These are phyloP conservation scores for Podosphaera xanthii DNA, from an alignment of 2,329 filamentous ascomycete species.

Conservation along the genomic window DNA sequence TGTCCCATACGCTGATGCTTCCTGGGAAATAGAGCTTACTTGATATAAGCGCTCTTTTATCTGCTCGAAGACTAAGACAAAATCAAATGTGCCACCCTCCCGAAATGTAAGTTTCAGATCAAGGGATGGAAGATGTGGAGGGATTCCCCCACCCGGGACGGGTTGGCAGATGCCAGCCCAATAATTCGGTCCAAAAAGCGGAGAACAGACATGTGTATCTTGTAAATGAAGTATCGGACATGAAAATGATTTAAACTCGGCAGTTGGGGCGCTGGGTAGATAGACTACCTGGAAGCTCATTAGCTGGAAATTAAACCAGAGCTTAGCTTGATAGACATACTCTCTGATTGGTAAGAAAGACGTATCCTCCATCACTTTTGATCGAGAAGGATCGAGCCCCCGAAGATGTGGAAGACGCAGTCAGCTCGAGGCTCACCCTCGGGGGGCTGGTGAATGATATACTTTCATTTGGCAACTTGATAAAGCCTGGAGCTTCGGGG, in stretches of 20 bases:
- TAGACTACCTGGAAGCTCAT: slow-evolving; percentile 49
- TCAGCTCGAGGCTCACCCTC: slow-evolving; percentile 54
- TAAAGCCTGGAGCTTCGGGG: slow-evolving; percentile 43
- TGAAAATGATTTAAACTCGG: slow-evolving; percentile 60
- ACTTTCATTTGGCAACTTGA: slow-evolving; percentile 65
- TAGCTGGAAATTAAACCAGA: slow-evolving; percentile 1
- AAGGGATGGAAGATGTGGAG: slow-evolving; percentile 45
- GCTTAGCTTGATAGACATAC: slow-evolving; percentile 26
- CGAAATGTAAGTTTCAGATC: slow-evolving; percentile 78
- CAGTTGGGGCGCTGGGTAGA: slow-evolving; percentile 47
- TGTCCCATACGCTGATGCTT: slow-evolving; percentile 34
- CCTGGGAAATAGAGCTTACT: slow-evolving; percentile 50
- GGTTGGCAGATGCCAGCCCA: slow-evolving; percentile 68
- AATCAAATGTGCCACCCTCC: slow-evolving; percentile 87
- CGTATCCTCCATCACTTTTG: slow-evolving; percentile 50
- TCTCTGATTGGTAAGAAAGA: slow-evolving; percentile 68
- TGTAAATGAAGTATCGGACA: slow-evolving; percentile 69
- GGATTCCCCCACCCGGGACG: slow-evolving; percentile 63
- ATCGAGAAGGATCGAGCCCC: slow-evolving; percentile 40
- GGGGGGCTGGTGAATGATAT: slow-evolving; percentile 61
- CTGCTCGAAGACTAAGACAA: slow-evolving; percentile 58
- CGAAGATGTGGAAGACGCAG: slow-evolving; percentile 35
- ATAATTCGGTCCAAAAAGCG: slow-evolving; percentile 81
- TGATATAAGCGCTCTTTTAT: slow-evolving; percentile 69
- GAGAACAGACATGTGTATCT: slow-evolving; percentile 67